Percentiles rank a stretch among this genome's conserved stretches.
Conservation (phyloP, 805 yeast species). For the Barnettozyma salicaria region DNA sequence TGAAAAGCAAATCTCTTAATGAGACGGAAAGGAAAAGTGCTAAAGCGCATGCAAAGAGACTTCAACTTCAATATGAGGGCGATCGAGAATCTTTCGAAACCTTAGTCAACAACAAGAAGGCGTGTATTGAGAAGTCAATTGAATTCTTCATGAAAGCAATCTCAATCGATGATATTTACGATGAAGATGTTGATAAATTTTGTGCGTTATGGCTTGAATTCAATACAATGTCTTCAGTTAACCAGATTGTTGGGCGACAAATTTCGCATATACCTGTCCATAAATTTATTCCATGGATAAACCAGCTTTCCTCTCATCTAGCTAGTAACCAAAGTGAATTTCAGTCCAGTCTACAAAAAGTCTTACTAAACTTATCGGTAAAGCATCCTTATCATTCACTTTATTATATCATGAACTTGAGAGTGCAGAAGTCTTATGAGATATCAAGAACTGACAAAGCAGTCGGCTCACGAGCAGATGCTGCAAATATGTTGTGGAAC, state of each 20-base stretch:
- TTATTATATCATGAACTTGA: constrained; percentile 54
- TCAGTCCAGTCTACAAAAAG: constrained; percentile 44
- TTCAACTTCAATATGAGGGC: constrained; percentile 40
- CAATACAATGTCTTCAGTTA: constrained; percentile 39
- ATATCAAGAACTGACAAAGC: constrained; percentile 31
- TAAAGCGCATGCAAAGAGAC: constrained; percentile 42
- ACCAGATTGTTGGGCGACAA: constrained; percentile 33
- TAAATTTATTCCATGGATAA: constrained; percentile 73
- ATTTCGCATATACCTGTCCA: constrained; percentile 44
- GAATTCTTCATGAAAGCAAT: constrained; percentile 54
- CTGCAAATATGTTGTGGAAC: constrained; percentile 46
- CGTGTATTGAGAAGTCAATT: constrained; percentile 48
- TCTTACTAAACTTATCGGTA: constrained; percentile 42
- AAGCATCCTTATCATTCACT: constrained; percentile 71
- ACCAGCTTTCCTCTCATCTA: constrained; percentile 72
- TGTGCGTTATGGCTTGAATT: constrained; percentile 80
- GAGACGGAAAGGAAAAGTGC: constrained; percentile 48
- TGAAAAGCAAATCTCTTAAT: constrained; percentile 34
- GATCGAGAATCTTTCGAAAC: constrained; percentile 43
- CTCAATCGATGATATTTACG: constrained; percentile 38
- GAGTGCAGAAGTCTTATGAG: constrained; percentile 36
- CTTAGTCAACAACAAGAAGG: constrained; percentile 33
- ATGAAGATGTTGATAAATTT: constrained; percentile 63
- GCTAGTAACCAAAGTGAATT: constrained; percentile 43
- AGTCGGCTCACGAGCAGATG: constrained; percentile 41